A percentile compares a stretch with the other conserved stretches of the same genome.
Conservation (phyloP, 2,329 filamentous ascomycete species). For the Phialemonium atrogriseum region DNA sequence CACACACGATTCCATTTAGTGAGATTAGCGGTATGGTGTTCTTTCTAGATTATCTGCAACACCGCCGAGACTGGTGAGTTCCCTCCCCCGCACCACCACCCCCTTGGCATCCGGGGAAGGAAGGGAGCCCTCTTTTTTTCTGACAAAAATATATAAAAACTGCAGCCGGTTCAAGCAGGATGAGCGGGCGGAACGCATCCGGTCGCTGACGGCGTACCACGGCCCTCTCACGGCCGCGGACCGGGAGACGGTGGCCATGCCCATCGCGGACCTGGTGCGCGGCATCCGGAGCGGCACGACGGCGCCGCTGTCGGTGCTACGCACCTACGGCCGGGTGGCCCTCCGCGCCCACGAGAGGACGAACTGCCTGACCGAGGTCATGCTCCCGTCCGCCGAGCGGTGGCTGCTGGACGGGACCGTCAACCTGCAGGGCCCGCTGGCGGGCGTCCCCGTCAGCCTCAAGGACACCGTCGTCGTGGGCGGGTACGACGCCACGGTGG, state of each 20-base stretch:
- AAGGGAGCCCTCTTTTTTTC: too few relatives aligned
- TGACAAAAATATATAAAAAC: too few relatives aligned
- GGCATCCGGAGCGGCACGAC: constrained; percentile 64
- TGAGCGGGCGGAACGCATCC: constrained; percentile 63
- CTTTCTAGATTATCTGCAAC: constrained; percentile 54
- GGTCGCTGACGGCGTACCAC: constrained; percentile 56
- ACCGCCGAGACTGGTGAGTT: constrained; percentile 61
- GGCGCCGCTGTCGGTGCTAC: constrained; percentile 65
- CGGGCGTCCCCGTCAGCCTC: constrained; percentile 77
- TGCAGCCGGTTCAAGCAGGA: constrained; percentile 69
- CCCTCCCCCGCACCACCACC: constrained; percentile 13
- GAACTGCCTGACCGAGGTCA: constrained; percentile 82
- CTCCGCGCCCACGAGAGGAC: constrained; percentile 77
- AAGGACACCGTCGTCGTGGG: constrained; percentile 76
- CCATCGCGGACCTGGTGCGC: constrained; percentile 70
- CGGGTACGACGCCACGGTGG: constrained; percentile 76
- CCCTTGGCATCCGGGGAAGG: too few relatives aligned
- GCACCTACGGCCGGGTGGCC: constrained; percentile 79
- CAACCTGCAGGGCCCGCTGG: constrained; percentile 74
- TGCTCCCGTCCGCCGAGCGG: constrained; percentile 68
- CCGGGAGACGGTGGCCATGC: constrained; percentile 57
- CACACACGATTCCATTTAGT: too few relatives aligned
- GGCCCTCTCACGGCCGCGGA: constrained; percentile 57
- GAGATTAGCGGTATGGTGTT: too few relatives aligned
- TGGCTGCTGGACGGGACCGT: constrained; percentile 54